Base-by-base conservation (phyloP, 768 basidiomycete species). In the Lentinula lateritia region DNA sequence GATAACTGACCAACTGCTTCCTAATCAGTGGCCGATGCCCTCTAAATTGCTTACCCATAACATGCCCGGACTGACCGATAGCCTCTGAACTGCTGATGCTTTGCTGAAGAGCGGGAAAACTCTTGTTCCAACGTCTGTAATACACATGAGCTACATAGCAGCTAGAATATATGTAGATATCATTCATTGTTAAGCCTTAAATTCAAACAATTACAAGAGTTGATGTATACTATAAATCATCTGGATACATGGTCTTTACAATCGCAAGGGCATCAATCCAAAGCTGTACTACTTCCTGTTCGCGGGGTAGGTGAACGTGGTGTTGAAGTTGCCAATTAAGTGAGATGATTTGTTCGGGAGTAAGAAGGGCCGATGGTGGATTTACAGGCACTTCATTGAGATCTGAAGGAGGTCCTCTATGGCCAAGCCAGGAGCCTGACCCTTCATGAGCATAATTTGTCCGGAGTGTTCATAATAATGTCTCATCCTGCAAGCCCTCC, bases 371-470 rank as follows among this genome's bases (percentile, higher is more conserved):
- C 10, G 18, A 13, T 2, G 64, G 64, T 2, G 64, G 50, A 34
- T 65, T 52, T 35, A 65, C 64, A 1, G 18, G 2, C 9, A 65
- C 58, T 41, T 60, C 50, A 52, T 62, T 65, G 35, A 65, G 57
- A 8, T 35, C 15, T 8, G 18, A 35, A 3, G 61, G 64, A 16
- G 61, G 64, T 9, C 64, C 64, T 41, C 3, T 41, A 3, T 50
- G 35, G 16, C 64, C 64, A 55, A 62, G 23, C 61, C 64, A 65
- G 1, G 64, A 65, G n/a, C 50, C 59, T 15, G 58, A 32, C 18
- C 58, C 61, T 43, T 65, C 64, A 32, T 39, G 18, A 5, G 9
- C 7, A 4, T 52, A 56, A 41, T 65, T 65, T 52, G 57, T 65
- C 2, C 46, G 34, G 7, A 42, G 63, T 8, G 62, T 61, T 6